Base-by-base conservation (phyloP, 306 rosid species). In the Cyamopsis tetragonoloba region DNA sequence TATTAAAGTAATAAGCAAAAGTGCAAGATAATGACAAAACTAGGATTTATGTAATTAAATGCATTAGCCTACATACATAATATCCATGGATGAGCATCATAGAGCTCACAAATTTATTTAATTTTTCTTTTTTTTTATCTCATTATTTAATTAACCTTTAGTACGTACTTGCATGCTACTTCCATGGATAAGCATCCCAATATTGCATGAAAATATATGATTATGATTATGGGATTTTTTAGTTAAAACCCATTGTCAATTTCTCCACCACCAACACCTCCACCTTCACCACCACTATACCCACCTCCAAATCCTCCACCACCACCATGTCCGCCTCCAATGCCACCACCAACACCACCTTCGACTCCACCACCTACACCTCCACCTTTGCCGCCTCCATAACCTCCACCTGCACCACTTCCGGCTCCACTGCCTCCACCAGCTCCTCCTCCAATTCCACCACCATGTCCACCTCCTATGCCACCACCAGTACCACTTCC, bases 31-130 rank as follows among this genome's bases (percentile, higher is more conserved):
- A 35, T 11, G 1, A 63, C 8, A 54, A 55, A 27, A 67, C 41
- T 67, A 3, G 8, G 1, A 6, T 37, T 38, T 68, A 58, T 48
- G 37, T 14, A 32, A 19, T 6, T 15, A 2, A 22, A 41, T 6
- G 60, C 6, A 32, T 23, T 3, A 2, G 7, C 6, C 3, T 73
- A 15, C 17, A 0, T 43, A 2, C 28, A 22, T n/a, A n/a, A n/a
- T n/a, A 12, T 18, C 12, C 15, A 7, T 20, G 2, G 13, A 49
- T 1, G 7, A 30, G 30, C 56, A 51, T 22, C 3, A 76, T 12
- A 41, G 30, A 41, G 43, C 44, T 62, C 22, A 0, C 3, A 4
- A 3, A 9, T 48, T 77, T 78, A 71, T 66, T 78, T 66, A 30
- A 35, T 11, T n/a, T n/a, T n/a, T n/a, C n/a, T n/a, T n/a, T n/a